Base-by-base conservation (phyloP, 768 basidiomycete genomes). In the Agaricus subrufescens region DNA sequence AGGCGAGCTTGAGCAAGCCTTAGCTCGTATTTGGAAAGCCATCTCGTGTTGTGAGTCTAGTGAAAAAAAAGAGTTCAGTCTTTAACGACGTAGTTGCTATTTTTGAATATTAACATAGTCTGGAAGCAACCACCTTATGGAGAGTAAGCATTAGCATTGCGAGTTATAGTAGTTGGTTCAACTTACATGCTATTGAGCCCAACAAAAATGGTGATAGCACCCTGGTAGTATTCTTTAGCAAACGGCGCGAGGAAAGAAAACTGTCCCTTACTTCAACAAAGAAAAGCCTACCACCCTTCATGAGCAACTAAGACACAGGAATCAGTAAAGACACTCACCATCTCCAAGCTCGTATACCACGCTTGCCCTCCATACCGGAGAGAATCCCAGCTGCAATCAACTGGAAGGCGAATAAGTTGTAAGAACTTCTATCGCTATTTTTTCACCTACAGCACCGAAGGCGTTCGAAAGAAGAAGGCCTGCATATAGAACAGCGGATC, bases 381-480 rank as follows among this genome's bases (percentile, higher is more conserved):
- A 89, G 73, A 52, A 89, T 85, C 4, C 84, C 87, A 4, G 86
- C 86, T 7, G 85, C 87, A 60, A 88, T 79, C 9, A 87, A 65
- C 80, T 86, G 37, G 55, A 31, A 27, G 39, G 43, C 31, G 44
- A 31, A 14, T 44, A 46, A 26, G 40, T n/a, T 2, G 14, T 38
- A 15, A 2, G 19, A 15, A 23, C 15, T 1, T 4, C 30, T 30
- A 23, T 9, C 39, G 26, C 11, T 45, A 27, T 29, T 25, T 48
- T 3, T 5, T 11, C 12, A 65, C 80, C 61, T 54, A 84, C 84
- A 38, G 78, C 74, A 46, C 85, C 83, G 57, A 86, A 85, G 6
- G 85, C 84, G 62, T 85, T 84, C 4, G 83, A 82, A 30, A 85
- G 72, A 12, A 86, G 66, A 5, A 82, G 63, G 1, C 84, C 84